Evolutionary conservation across 2,329 filamentous ascomycete species (phyloP), one percentile per base, ranked within the genome.

Genomic region (Microascus cirrosus): DNA sequence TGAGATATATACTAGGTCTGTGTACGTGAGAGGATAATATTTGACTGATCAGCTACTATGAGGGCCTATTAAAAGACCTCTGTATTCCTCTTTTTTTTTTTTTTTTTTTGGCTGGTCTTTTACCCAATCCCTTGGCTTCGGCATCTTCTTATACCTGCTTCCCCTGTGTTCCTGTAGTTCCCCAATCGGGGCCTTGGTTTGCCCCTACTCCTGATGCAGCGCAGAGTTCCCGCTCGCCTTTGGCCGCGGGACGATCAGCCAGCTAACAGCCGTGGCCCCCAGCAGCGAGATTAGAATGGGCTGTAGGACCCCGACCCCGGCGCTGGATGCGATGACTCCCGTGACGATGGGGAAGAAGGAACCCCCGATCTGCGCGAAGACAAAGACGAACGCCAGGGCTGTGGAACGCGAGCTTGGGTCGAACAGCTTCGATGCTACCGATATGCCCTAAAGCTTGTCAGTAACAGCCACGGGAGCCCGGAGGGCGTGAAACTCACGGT

Each of bases 321-420:
- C 67, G 2, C 64, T 61, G 0, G 73, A 65, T 0, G 78, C 77
- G 13, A 83, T 70, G 1, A 82, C 64, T 1, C 80, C 81, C 0
- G 80, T 82, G 1, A 83, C 61, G 2, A 80, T 74, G 0, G 81
- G 80, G 59, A 83, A 83, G 0, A 82, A 62, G 0, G 78, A 76
- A 0, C 78, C 80, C 1, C 80, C 80, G 4, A 79, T 72, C 63
- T 83, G 80, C 0, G 78, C 79, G 22, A 82, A 70, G 0, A 83
- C 77, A 59, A 84, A 84, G 1, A 83, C 72, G n/a, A 82, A 75
- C 0, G 71, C 65, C 1, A 75, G 60, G 0, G 73, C 73, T 0
- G 72, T 74, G 0, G 71, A 63, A 8, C 66, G 65, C 12, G 72
- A 63, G 0, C 69, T 62, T 0, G 63, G 63, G 0, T 74, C 67